A percentile compares a stretch with the other conserved stretches of the same genome.
Evolutionary conservation across 2,329 filamentous ascomycete genomes (phyloP).

Genomic region (Cercospora sp.): DNA sequence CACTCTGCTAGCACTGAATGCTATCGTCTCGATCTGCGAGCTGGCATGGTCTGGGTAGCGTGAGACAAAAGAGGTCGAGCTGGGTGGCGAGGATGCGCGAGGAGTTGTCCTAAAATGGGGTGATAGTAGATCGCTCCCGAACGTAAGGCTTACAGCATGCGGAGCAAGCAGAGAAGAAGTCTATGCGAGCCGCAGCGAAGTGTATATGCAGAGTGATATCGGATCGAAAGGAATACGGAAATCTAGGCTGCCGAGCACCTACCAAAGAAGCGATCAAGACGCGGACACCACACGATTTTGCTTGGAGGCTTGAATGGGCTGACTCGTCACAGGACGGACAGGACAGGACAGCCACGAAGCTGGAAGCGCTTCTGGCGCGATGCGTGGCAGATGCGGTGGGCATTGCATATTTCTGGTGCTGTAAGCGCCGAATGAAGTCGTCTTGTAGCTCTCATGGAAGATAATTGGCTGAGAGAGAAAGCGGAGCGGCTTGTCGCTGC

Average conservation of each 20-base stretch:
- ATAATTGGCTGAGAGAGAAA: slow-evolving; percentile 12
- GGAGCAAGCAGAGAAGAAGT: background rate
- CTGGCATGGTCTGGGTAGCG: slow-evolving; percentile 21
- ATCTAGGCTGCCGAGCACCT: slow-evolving; percentile 17
- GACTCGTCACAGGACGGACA: slow-evolving; percentile 20
- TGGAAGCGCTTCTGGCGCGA: slow-evolving; percentile 17
- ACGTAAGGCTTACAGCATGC: background rate
- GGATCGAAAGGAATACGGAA: slow-evolving; percentile 15
- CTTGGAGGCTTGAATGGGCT: slow-evolving; percentile 13
- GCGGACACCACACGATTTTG: slow-evolving; percentile 1
- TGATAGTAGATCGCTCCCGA: slow-evolving; percentile 6
- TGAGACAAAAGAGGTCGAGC: slow-evolving; percentile 8
- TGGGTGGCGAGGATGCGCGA: background rate
- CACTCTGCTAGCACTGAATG: slow-evolving; percentile 18
- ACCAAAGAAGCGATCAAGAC: slow-evolving; percentile 17
- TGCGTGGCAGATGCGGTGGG: slow-evolving; percentile 23
- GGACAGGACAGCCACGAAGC: background rate
- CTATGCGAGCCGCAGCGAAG: background rate
- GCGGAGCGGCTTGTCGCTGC: slow-evolving; percentile 11
- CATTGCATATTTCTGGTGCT: slow-evolving; percentile 24
- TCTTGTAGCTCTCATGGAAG: background rate
- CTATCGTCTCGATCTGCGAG: slow-evolving; percentile 17
- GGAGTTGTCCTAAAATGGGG: background rate
- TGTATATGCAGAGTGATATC: slow-evolving; percentile 24
- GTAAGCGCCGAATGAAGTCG: slow-evolving; percentile 30